phyloP scores from a whole-genome alignment of 2,329 filamentous ascomycete species.

The Neonectria faginata region DNA sequence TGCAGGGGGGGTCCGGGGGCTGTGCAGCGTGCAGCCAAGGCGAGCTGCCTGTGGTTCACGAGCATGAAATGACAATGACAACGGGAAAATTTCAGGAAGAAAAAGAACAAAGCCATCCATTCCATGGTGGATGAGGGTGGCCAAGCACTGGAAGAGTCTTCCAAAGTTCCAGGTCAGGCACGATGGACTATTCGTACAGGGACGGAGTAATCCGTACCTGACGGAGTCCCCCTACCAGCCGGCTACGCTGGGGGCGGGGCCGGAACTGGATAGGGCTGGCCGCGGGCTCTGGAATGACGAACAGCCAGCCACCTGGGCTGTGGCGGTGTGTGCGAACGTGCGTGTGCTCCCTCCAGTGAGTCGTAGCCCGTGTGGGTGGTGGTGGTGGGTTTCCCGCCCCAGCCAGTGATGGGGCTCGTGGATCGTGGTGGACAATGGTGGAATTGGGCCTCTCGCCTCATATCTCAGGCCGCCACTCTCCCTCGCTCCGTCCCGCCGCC shows the following conservation, averaged over 20 bases:
- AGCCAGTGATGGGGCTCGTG: too few species aligned
- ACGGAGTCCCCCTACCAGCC: background rate
- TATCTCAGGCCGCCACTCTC: slow-evolving; percentile 4
- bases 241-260: background rate
- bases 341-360: background rate
- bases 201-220: background rate
- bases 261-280: background rate
- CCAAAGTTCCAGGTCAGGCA: background rate
- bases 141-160: background rate
- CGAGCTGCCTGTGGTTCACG: background rate
- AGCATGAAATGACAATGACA: background rate
- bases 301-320: background rate
- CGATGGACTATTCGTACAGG: background rate
- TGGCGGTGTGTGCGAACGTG: background rate
- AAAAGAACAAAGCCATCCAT: too few species aligned
- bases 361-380: too few species aligned
- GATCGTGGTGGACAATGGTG: background rate
- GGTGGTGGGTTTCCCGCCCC: too few species aligned
- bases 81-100: too few species aligned
- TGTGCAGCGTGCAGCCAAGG: background rate
- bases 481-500: slow-evolving; percentile 18
- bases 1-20: background rate
- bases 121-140: background rate
- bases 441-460: slow-evolving; percentile 8
- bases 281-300: background rate